These are phyloP conservation scores for Ananas comosus DNA, from an alignment of 176 grass and related monocot species.

Conservation along the genomic window DNA sequence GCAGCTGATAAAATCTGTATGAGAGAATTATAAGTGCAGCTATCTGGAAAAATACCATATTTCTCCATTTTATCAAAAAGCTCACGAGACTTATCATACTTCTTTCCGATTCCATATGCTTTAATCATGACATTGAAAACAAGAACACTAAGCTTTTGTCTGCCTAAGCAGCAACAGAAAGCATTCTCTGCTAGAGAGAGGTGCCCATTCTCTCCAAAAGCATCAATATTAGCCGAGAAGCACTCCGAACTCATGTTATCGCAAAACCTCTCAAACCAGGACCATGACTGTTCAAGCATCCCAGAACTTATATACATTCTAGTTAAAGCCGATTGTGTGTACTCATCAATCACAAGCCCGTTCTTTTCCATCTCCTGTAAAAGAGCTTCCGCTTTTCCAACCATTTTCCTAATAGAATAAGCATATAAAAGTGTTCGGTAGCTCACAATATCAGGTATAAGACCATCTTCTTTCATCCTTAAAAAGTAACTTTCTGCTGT, in stretches of 20 bases:
- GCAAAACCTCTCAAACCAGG: constrained; percentile 64
- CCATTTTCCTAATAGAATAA: constrained; percentile 59
- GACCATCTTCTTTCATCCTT: constrained; percentile 43
- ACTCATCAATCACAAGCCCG: constrained; percentile 65
- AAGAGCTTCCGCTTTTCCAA: constrained; percentile 61
- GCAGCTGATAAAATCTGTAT: constrained; percentile 51
- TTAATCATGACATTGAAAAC: constrained; percentile 96
- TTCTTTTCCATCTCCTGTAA: constrained; percentile 55
- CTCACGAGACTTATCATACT: constrained; percentile 53
- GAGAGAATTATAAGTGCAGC: constrained; percentile 71
- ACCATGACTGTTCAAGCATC: constrained; percentile 65
- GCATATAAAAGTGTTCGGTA: constrained; percentile 74
- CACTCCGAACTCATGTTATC: constrained; percentile 54
- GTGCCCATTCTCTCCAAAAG: constrained; percentile 61
- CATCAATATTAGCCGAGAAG: constrained; percentile 74
- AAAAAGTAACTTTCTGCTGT: constrained; percentile 59
- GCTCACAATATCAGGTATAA: constrained; percentile 59
- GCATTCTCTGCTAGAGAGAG: constrained; percentile 64
- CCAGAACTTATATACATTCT: constrained; percentile 75
- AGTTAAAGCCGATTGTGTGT: constrained; percentile 80
- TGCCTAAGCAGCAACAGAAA: constrained; percentile 56
- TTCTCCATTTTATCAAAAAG: constrained; percentile 68
- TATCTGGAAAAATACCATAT: constrained; percentile 61
- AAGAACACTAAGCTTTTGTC: constrained; percentile 49
- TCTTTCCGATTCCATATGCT: constrained; percentile 61